phyloP scores from a whole-genome alignment of 148 eudicot genomes.

The Rhododendron ferrugineum region DNA sequence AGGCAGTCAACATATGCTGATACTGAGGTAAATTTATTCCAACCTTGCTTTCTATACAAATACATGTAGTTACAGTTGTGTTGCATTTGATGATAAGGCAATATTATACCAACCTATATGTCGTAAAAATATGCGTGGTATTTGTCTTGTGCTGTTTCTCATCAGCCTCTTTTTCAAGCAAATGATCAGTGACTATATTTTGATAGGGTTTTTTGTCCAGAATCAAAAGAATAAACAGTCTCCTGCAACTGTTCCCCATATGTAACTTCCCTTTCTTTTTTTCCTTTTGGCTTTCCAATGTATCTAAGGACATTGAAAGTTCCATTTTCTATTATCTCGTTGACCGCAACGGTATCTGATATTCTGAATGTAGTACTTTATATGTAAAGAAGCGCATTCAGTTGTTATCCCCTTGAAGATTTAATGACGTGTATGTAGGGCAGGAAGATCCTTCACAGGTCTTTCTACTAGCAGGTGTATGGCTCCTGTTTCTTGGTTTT shows the following conservation, averaged over 20 bases:
- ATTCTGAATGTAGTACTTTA: background rate
- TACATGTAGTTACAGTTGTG: constrained; percentile 11
- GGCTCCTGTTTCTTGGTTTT: constrained; percentile 81
- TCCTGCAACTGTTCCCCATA: background rate
- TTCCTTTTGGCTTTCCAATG: background rate
- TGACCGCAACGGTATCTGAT: background rate
- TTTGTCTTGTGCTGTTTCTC: background rate
- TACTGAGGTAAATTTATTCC: constrained; percentile 60
- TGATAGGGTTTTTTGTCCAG: background rate
- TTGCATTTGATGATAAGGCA: background rate
- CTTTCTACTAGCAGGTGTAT: constrained; percentile 80
- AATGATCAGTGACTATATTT: background rate
- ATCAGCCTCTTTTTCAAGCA: background rate
- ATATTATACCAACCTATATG: background rate
- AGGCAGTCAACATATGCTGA: constrained; percentile 83
- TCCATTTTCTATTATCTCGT: background rate
- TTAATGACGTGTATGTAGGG: constrained; percentile 89
- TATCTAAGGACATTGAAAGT: background rate
- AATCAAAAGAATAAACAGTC: background rate
- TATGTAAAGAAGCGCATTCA: background rate
- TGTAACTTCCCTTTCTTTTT: background rate
- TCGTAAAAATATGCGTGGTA: background rate
- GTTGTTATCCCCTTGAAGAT: constrained; percentile 38
- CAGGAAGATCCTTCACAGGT: constrained; percentile 99
- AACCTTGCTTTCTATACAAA: background rate